Conservation (phyloP, 805 yeast genomes). For the Spathaspora gorwiae region DNA sequence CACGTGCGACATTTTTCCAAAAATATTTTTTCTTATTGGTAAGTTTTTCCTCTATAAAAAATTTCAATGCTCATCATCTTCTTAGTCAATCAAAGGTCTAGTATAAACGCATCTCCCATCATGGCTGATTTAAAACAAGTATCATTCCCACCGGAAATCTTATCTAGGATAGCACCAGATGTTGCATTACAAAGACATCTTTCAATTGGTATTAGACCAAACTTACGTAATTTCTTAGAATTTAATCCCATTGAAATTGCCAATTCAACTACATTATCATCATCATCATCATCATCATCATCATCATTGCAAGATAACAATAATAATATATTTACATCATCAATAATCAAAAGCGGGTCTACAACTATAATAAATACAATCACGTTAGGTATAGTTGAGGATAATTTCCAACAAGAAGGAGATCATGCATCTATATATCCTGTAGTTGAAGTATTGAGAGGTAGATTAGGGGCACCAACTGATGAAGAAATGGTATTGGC, state of each 20-base stretch:
- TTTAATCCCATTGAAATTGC: constrained; percentile 53
- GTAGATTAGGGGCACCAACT: constrained; percentile 74
- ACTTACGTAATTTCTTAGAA: constrained; percentile 65
- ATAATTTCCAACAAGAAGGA: constrained; percentile 4
- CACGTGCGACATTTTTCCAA: no score
- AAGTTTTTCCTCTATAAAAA: no score
- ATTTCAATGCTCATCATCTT: no score
- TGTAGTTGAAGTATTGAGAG: constrained; percentile 70
- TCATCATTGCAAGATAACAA: constrained; percentile 16
- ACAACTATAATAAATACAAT: constrained; percentile 70
- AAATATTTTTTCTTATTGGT: no score
- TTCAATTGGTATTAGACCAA: constrained; percentile 71
- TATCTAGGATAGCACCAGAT: constrained; percentile 84
- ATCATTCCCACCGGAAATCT: constrained; percentile 73
- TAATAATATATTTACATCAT: constrained; percentile 53
- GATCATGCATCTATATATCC: constrained; percentile 52
- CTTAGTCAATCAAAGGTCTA: neutral
- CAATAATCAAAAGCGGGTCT: constrained; percentile 65
- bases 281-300: no score
- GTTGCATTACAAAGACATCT: constrained; percentile 75
- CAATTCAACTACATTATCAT: constrained; percentile 29
- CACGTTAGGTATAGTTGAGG: constrained; percentile 62
- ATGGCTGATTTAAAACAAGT: constrained; percentile 26
- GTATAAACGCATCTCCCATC: neutral
- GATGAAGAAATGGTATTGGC: constrained; percentile 78